Evolutionary conservation across 2,329 filamentous ascomycete species (phyloP).

Genomic region (Xylaria polymorpha): DNA sequence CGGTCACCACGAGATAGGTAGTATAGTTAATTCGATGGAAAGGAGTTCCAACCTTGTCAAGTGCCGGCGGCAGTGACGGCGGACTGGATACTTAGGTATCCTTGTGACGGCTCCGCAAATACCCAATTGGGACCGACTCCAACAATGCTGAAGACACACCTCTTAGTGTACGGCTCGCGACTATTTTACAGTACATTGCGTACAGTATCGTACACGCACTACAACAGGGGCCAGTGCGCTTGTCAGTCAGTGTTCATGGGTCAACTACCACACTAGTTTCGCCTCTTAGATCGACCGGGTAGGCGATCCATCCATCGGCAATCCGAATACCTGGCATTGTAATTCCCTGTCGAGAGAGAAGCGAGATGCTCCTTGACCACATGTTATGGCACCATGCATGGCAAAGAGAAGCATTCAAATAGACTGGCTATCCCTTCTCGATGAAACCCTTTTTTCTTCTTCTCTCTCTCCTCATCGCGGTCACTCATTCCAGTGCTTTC

Average conservation of each 20-base stretch:
- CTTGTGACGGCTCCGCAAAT: conserved; percentile 15
- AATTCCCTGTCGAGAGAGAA: conserved; percentile 26
- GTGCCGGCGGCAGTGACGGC: neutral
- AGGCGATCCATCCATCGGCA: conserved; percentile 18
- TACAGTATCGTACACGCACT: neutral
- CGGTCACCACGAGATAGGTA: too few relatives aligned
- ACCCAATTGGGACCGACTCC: neutral
- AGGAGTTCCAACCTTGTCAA: neutral
- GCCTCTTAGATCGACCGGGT: conserved; percentile 11
- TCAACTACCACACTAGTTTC: neutral
- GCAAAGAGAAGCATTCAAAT: conserved; percentile 42
- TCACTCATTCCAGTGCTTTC: conserved; percentile 46
- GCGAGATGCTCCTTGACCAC: conserved; percentile 36
- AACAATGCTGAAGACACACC: conserved; percentile 1
- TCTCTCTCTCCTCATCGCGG: conserved; percentile 40
- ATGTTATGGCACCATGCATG: conserved; percentile 28
- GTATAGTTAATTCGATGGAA: neutral
- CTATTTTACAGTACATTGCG: neutral
- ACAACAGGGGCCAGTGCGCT: neutral
- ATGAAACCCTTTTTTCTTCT: conserved; percentile 18
- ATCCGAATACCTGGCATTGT: conserved; percentile 42
- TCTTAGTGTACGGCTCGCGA: neutral
- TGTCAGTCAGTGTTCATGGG: conserved; percentile 14
- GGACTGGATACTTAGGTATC: conserved; percentile 4
- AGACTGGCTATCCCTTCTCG: conserved; percentile 41